Base-by-base conservation (phyloP, 2,329 filamentous ascomycete species). In the Penicillium sp. region DNA sequence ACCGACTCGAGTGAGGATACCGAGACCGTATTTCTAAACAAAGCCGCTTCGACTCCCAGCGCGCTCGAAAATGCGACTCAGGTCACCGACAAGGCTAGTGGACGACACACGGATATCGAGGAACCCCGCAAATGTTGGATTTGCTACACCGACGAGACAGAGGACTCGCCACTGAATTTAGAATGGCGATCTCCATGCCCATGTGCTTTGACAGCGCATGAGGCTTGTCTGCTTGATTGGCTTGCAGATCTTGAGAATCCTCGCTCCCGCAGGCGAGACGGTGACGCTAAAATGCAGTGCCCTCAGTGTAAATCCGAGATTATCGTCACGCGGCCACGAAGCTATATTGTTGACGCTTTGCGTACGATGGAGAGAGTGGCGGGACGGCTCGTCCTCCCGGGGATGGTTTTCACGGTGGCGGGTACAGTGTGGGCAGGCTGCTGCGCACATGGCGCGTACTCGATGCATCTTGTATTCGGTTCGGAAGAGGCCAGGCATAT, bases 251-350 rank as follows among this genome's bases (percentile, higher is more conserved):
- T 91, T 70, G 92, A 97, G 75, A 80, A 83, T 22, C 84, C 84
- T 1, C 82, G 78, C 37, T 76, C 83, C 19, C 69, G 79, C 59
- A 76, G 78, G 62, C 74, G 78, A 63, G 73, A 71, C 74, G 83
- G 70, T 72, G 80, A 72, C 21, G 71, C 86, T 53, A 86, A 87
- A 59, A 86, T 97, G 61, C 79, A 85, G 53, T 99, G 95, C 71
- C 93, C 93, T 2, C 90, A 96, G 61, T 99, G 95, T 82, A 95
- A 96, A 73, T 84, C 86, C 2, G 83, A 86, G 63, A 96, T 98
- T 67, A 79, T 84, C 52, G 80, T 98, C 27, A 84, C 88, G 50
- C 87, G 93, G 48, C 90, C 90, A 14, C 85, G 83, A 67, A 92
- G 93, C 68, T 79, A 85, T 22, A 75, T 95, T 22, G 86, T 98